Percentiles rank a stretch among this genome's conserved stretches.
These are phyloP conservation scores for Spirogloea muscicola DNA, from an alignment of 139 green algal genomes.

Conservation along the genomic window DNA sequence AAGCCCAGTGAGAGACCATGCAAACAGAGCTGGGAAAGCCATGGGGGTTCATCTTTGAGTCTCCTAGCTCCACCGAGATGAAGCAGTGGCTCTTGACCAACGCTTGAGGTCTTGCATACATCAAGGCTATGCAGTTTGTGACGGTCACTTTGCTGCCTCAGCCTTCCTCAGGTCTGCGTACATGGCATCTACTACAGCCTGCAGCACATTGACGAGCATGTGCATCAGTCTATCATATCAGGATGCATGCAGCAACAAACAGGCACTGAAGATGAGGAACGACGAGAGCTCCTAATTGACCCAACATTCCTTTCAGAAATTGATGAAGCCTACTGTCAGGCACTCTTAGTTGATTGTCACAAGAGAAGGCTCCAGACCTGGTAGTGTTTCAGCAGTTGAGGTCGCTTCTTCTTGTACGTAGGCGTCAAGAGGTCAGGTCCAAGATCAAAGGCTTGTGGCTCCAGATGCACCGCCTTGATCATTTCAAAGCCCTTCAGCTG, in stretches of 20 bases:
- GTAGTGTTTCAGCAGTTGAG: constrained; percentile 53
- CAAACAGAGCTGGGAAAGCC: too few relatives aligned
- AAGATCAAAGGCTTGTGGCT: constrained; percentile 62
- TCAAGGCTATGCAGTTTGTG: too few relatives aligned
- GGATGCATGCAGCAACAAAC: constrained; percentile 10
- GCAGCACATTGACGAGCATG: not conserved
- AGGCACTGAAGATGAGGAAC: constrained; percentile 6
- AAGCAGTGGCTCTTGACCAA: too few relatives aligned
- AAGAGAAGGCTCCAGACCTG: constrained; percentile 20
- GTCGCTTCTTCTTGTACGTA: constrained; percentile 87
- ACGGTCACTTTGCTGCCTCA: not conserved
- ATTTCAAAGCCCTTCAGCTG: constrained; percentile 53
- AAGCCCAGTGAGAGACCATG: too few relatives aligned
- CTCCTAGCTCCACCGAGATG: too few relatives aligned
- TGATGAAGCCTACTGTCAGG: not conserved
- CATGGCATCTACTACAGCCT: constrained; percentile 33
- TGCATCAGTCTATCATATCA: not conserved
- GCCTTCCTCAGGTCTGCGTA: constrained; percentile 20
- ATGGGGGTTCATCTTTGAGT: too few relatives aligned
- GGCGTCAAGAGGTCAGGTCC: constrained; percentile 84
- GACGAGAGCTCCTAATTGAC: constrained; percentile 9
- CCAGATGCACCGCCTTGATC: constrained; percentile 62
- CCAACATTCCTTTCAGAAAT: not conserved
- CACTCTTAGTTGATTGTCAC: not conserved
- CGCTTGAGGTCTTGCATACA: too few relatives aligned